A percentile compares a stretch with the other conserved stretches of the same genome.
Evolutionary conservation across 2,329 filamentous ascomycete genomes (phyloP).

Genomic region (Huntiella bhutanensis): DNA sequence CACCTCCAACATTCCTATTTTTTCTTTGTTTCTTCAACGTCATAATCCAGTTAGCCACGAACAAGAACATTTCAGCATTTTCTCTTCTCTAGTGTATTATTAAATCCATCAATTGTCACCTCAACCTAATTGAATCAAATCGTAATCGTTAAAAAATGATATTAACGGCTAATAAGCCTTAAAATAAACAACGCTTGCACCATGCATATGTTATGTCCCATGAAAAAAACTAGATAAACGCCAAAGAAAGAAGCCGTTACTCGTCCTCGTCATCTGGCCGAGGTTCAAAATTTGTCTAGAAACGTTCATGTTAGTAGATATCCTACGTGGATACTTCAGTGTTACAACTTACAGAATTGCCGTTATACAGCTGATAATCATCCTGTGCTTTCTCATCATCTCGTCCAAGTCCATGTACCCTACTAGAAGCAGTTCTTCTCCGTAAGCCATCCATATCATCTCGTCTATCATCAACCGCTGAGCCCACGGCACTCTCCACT

Average conservation of each 20-base stretch:
- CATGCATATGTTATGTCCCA: constrained; percentile 6
- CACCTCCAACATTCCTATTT: too few species aligned
- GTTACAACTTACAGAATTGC: constrained; percentile 51
- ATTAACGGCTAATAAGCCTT: too few species aligned
- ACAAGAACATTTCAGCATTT: too few species aligned
- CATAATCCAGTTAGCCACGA: too few species aligned
- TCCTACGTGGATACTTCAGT: too few species aligned
- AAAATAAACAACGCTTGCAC: too few species aligned
- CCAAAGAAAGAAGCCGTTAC: not conserved
- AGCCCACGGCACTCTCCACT: constrained; percentile 12
- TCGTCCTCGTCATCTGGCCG: constrained; percentile 38
- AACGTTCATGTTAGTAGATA: constrained; percentile 2
- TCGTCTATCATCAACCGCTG: not conserved
- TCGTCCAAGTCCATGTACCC: constrained; percentile 14
- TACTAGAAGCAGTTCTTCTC: constrained; percentile 5
- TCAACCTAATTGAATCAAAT: too few species aligned
- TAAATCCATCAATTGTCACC: too few species aligned
- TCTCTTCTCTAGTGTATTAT: too few species aligned
- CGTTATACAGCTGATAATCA: constrained; percentile 68
- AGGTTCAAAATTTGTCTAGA: constrained; percentile 50
- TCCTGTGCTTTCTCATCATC: constrained; percentile 27
- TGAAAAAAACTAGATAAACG: constrained; percentile 12
- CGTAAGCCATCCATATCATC: constrained; percentile 2
- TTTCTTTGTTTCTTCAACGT: too few species aligned
- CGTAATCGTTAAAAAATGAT: too few species aligned